Base-by-base conservation (phyloP, 31 red algal species). In the Odonthalia washingtoniensis region DNA sequence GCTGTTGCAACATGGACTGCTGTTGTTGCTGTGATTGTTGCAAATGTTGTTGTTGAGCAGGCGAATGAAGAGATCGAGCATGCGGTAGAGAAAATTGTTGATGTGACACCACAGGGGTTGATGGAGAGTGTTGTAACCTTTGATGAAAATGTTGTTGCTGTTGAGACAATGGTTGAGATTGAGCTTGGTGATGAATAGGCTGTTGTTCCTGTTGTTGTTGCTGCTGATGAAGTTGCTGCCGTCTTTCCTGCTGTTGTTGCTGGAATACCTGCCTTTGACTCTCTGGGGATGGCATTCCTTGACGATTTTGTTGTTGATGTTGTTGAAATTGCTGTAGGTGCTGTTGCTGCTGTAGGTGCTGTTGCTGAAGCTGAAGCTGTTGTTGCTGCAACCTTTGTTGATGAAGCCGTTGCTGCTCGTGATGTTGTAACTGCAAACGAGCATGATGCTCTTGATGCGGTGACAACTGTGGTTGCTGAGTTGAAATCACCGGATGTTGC, bases 281-380 rank as follows among this genome's bases (percentile, higher is more conserved):
- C 49, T 57, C 12, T 57, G 9, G 49, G 21, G 9, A 14, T 57
- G 9, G 49, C 21, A 57, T 57, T 57, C 21, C 12, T 57, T 57
- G 49, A 9, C 49, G 49, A 57, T 14, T 9, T 21, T 57, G 49
- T 21, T 57, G 49, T 57, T 57, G 12, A 21, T 57, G 49, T 57
- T 57, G 49, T 21, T 14, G 9, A 57, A 14, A 21, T 21, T 57
- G 49, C 49, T 57, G 49, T 57, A 9, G 49, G 65, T 83, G 80
- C 40, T 83, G 80, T 32, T 60, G 4, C 69, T 67, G 80, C 27
- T 40, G 64, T 70, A 66, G 34, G 28, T 60, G 0, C n/a, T 69
- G 64, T 28, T 83, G 80, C 33, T 67, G 64, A 43, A 42, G 28
- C 28, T 70, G 40, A 30, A 67, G 64, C 37, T 40, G 63, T 32